phyloP scores from a whole-genome alignment of 2,329 filamentous ascomycete genomes.

The Ophiostoma angusticollis region DNA sequence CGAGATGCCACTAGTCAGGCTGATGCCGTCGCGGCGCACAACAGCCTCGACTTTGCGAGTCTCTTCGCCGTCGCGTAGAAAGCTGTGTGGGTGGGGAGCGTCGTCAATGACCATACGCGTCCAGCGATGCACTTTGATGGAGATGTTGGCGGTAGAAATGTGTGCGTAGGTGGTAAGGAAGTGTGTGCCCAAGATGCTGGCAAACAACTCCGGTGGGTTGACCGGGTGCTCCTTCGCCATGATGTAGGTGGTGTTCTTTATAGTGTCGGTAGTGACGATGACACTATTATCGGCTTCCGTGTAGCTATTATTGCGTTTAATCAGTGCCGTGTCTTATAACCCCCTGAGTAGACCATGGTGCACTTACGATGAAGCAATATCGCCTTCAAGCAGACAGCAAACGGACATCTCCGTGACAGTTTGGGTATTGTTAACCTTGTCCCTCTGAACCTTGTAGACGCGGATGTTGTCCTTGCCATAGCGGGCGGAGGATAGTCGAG shows the following conservation, averaged over 20 bases:
- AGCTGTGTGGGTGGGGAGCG: slow-evolving; percentile 87
- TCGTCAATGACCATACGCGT: slow-evolving; percentile 77
- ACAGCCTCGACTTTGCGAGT: slow-evolving; percentile 69
- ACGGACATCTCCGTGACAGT: slow-evolving; percentile 92
- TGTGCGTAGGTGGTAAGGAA: slow-evolving; percentile 81
- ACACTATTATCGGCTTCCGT: slow-evolving; percentile 89
- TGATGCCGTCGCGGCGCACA: slow-evolving; percentile 57
- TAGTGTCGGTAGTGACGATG: slow-evolving; percentile 90
- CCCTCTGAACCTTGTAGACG: slow-evolving; percentile 83
- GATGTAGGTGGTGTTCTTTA: slow-evolving; percentile 96
- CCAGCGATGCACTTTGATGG: slow-evolving; percentile 79
- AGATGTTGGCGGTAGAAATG: slow-evolving; percentile 74
- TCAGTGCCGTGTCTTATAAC: not conserved
- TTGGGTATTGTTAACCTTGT: slow-evolving; percentile 64
- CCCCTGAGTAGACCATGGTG: not conserved
- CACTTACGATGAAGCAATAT: slow-evolving; percentile 67
- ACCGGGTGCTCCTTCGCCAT: slow-evolving; percentile 88
- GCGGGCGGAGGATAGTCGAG: slow-evolving; percentile 49
- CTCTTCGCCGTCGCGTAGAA: slow-evolving; percentile 80
- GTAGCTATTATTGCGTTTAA: slow-evolving; percentile 46
- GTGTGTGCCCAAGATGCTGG: slow-evolving; percentile 70
- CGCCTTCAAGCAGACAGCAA: slow-evolving; percentile 81
- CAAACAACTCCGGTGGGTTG: slow-evolving; percentile 85
- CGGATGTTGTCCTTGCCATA: slow-evolving; percentile 98
- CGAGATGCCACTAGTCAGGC: slow-evolving; percentile 63